phyloP scores from a whole-genome alignment of 805 yeast genomes.

The Suhomyces vadensis region DNA sequence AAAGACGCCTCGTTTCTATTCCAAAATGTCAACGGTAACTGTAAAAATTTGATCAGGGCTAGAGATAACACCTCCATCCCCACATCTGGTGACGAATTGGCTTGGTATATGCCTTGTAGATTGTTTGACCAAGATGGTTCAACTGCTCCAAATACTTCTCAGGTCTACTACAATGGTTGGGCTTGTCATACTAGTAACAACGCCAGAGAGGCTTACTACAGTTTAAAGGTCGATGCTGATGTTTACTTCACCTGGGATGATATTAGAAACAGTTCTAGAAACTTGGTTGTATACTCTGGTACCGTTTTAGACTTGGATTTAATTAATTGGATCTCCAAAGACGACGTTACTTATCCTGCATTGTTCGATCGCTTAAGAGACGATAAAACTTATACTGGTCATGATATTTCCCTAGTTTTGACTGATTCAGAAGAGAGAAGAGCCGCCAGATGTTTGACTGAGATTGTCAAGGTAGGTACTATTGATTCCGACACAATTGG shows the following conservation, averaged over 20 bases:
- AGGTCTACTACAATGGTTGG: conserved; percentile 74
- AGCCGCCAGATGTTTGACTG: conserved; percentile 79
- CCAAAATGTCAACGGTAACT: conserved; percentile 90
- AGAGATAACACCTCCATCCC: conserved; percentile 73
- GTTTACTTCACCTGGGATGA: conserved; percentile 92
- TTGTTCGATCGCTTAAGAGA: conserved; percentile 64
- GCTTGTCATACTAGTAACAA: conserved; percentile 80
- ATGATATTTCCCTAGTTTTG: conserved; percentile 75
- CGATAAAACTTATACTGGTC: conserved; percentile 61
- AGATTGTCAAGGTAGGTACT: conserved; percentile 84
- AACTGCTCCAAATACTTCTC: conserved; percentile 60
- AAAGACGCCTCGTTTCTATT: conserved; percentile 80
- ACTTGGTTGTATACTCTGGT: conserved; percentile 86
- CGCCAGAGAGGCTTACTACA: conserved; percentile 71
- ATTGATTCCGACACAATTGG: conserved; percentile 90
- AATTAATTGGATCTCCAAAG: conserved; percentile 69
- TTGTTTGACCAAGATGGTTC: conserved; percentile 70
- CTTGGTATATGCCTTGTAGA: conserved; percentile 97
- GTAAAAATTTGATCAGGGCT: conserved; percentile 76
- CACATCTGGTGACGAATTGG: conserved; percentile 56
- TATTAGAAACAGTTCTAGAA: conserved; percentile 64
- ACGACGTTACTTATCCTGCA: conserved; percentile 71
- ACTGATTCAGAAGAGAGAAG: conserved; percentile 65
- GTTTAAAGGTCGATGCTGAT: conserved; percentile 62
- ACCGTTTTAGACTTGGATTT: conserved; percentile 80